Conservation (phyloP, 2,329 filamentous ascomycete species). For the Cladophialophora exuberans region DNA sequence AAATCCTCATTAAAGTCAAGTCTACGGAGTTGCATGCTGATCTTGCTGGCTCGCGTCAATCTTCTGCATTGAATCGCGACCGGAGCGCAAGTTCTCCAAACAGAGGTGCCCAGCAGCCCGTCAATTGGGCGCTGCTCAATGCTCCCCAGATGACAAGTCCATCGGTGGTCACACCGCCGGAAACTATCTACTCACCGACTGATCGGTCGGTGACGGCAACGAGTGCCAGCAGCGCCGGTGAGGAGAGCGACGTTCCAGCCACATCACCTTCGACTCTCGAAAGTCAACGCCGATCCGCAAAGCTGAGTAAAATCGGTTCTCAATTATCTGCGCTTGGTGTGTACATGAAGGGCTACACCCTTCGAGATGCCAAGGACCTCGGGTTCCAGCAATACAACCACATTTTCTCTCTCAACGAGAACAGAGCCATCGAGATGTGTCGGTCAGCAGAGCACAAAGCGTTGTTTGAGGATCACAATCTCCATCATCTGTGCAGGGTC, state of each 20-base stretch:
- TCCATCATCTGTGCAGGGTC: constrained; percentile 87
- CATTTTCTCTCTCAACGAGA: constrained; percentile 92
- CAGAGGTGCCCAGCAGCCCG: constrained; percentile 1
- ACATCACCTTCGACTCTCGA: constrained; percentile 56
- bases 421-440: constrained; percentile 80
- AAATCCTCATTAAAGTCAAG: constrained; percentile 94
- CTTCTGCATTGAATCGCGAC: constrained; percentile 46
- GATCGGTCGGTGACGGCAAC: constrained; percentile 57
- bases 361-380: constrained; percentile 74
- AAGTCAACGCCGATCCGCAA: constrained; percentile 63
- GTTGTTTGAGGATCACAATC: constrained; percentile 85
- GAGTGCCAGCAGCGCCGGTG: constrained; percentile 64
- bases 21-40: constrained; percentile 65
- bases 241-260: constrained; percentile 72
- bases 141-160: constrained; percentile 45
- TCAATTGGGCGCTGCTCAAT: constrained; percentile 54
- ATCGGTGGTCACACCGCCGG: constrained; percentile 55
- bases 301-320: constrained; percentile 81
- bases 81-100: constrained; percentile 80
- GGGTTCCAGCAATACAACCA: constrained; percentile 90
- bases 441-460: constrained; percentile 75
- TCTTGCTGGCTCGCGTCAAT: constrained; percentile 49
- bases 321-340: constrained; percentile 84
- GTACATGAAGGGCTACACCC: constrained; percentile 77
- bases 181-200: constrained; percentile 55